Conservation (phyloP, 1,139 yeast genomes). For the Pichia cactophila region DNA sequence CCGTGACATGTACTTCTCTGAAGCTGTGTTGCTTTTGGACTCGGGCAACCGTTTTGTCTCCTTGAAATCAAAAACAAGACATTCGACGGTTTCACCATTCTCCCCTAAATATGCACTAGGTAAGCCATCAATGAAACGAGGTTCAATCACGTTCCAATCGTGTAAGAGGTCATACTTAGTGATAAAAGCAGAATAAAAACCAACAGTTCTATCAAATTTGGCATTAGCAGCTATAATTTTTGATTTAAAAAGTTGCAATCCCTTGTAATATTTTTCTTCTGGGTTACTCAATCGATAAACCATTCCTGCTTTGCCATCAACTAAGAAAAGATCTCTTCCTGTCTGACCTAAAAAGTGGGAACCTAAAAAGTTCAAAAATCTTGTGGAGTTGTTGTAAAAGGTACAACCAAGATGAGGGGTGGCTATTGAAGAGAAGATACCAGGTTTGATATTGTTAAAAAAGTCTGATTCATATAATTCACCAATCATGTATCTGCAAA, state of each 20-base stretch:
- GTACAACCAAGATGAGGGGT: constrained; percentile 83
- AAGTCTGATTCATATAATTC: constrained; percentile 45
- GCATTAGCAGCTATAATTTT: constrained; percentile 64
- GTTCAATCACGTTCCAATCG: constrained; percentile 34
- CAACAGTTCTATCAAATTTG: constrained; percentile 60
- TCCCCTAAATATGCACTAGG: constrained; percentile 17
- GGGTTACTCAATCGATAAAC: constrained; percentile 53
- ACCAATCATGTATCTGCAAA: constrained; percentile 70
- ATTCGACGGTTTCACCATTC: constrained; percentile 34
- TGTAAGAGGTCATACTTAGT: constrained; percentile 45
- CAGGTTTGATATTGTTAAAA: constrained; percentile 55
- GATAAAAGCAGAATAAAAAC: constrained; percentile 47
- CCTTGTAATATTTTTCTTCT: constrained; percentile 42
- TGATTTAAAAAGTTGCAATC: constrained; percentile 49
- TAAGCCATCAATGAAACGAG: constrained; percentile 35
- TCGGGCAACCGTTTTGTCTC: constrained; percentile 17
- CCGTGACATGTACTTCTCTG: not conserved
- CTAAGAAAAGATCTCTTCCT: constrained; percentile 66
- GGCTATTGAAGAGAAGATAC: constrained; percentile 72
- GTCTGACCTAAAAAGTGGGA: constrained; percentile 58
- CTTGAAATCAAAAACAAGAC: constrained; percentile 50
- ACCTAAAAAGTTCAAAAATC: constrained; percentile 52
- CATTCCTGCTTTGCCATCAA: constrained; percentile 38
- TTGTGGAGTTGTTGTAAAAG: constrained; percentile 31
- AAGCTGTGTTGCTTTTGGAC: not conserved